These are phyloP conservation scores for Peribolospora kevripleyi DNA, from an alignment of 768 basidiomycete species.

Conservation along the genomic window DNA sequence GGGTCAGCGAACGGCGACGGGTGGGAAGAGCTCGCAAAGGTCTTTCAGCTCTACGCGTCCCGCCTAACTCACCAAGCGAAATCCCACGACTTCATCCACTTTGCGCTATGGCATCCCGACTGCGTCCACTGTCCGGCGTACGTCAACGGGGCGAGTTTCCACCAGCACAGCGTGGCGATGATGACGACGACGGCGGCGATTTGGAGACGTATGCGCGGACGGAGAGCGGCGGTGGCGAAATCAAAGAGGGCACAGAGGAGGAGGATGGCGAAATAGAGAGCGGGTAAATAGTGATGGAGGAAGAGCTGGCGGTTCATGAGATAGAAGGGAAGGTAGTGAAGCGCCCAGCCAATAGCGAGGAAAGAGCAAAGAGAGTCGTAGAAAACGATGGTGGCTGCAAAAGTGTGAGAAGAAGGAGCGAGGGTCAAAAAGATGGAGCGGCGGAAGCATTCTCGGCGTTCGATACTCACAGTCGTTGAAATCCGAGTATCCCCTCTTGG, in stretches of 20 bases:
- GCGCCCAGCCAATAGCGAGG: conserved; percentile 67
- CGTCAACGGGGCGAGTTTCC: conserved; percentile 49
- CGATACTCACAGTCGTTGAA: conserved; percentile 57
- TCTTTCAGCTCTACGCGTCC: too few species aligned
- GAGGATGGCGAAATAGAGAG: conserved; percentile 78
- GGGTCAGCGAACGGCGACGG: too few species aligned
- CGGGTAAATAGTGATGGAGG: conserved; percentile 93
- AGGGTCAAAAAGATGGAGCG: neutral
- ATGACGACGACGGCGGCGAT: conserved; percentile 50
- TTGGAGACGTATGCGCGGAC: conserved; percentile 52
- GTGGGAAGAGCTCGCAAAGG: too few species aligned
- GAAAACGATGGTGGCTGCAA: conserved; percentile 58
- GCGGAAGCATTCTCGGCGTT: neutral
- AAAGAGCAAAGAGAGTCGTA: conserved; percentile 79
- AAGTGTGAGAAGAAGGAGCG: neutral
- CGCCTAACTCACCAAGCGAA: conserved; percentile 36
- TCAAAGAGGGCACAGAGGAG: conserved; percentile 58
- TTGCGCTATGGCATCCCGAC: conserved; percentile 42
- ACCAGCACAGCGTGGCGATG: conserved; percentile 34
- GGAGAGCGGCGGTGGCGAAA: conserved; percentile 49
- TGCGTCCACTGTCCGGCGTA: conserved; percentile 80
- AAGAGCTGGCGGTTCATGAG: conserved; percentile 92
- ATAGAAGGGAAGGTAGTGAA: conserved; percentile 95
- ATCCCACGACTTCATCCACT: conserved; percentile 88
- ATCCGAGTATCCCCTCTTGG: conserved; percentile 73